Base-by-base conservation (phyloP, 2,329 filamentous ascomycete species). In the Lachnellula suecica region DNA sequence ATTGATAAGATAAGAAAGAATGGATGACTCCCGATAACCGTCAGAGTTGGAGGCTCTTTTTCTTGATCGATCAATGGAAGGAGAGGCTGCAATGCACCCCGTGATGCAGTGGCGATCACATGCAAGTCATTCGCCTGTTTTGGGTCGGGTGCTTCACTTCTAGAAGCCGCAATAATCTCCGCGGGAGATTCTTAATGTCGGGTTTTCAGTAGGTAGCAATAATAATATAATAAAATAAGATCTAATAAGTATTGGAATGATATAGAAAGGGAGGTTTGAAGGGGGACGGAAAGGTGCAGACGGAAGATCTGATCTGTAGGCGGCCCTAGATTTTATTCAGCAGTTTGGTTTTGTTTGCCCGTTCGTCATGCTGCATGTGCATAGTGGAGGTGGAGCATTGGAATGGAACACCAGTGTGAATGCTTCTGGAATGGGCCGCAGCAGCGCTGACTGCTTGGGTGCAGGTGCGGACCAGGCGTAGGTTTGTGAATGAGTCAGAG, bases 51-150 rank as follows among this genome's bases (percentile, higher is more conserved):
- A 25, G 40, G 22, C 40, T 23, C 40, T 42, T n/a, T 4, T 13
- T 42, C 3, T 13, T 9, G 5, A 35, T 35, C 17, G 17, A 7
- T n/a, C 15, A 17, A n/a, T 35, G 2, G 17, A 4, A 42, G 4
- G 40, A 24, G 15, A 5, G 17, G 6, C 6, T 5, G 17, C 17
- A 37, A 5, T 37, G 27, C 27, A 31, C 34, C 40, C 25, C 48
- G 41, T 44, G 41, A 49, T 51, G 52, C 47, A 51, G 41, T 52
- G 56, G 40, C 49, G 53, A 59, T 59, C 56, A 59, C 53, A 59
- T 59, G 56, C 56, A 54, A 54, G 56, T 51, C 53, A 56, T 54
- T 40, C 20, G 23, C 11, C 13, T 31, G 13, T 34, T 17, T 23
- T 24, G 20, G 20, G 7, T 15, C 2, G 24, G 19, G 38, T 27